A percentile compares a stretch with the other conserved stretches of the same genome.
Conservation (phyloP, 805 yeast species). For the Maudiozyma serrabonitensis region DNA sequence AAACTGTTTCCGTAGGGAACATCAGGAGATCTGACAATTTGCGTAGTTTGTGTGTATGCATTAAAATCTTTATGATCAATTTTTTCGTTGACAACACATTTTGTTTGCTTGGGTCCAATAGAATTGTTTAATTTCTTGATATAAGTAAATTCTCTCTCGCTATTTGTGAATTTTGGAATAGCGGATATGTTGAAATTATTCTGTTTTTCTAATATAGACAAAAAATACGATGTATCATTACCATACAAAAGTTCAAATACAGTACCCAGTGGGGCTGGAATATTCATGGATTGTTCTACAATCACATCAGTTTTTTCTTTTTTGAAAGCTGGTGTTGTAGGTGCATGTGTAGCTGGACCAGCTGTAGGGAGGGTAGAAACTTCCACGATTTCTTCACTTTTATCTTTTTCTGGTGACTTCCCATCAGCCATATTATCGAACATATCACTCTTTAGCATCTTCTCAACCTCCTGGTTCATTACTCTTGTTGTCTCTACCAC, state of each 20-base stretch:
- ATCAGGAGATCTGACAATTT: constrained; percentile 56
- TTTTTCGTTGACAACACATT: constrained; percentile 48
- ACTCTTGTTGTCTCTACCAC: constrained; percentile 50
- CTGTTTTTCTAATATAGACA: constrained; percentile 42
- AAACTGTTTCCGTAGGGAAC: constrained; percentile 69
- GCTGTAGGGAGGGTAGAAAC: constrained; percentile 22
- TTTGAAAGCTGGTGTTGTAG: constrained; percentile 37
- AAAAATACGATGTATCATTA: constrained; percentile 41
- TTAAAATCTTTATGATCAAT: constrained; percentile 42
- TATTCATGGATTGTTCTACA: constrained; percentile 37
- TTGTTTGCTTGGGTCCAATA: constrained; percentile 67
- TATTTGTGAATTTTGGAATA: constrained; percentile 34
- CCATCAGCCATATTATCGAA: background rate
- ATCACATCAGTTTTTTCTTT: constrained; percentile 44
- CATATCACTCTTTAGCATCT: constrained; percentile 14
- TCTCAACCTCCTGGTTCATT: constrained; percentile 39
- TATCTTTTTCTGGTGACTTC: constrained; percentile 4
- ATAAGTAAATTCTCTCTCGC: constrained; percentile 43
- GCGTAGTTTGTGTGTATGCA: constrained; percentile 36
- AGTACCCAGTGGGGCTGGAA: constrained; percentile 61
- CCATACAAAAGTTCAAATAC: constrained; percentile 56
- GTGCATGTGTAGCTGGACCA: constrained; percentile 35
- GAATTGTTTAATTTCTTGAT: constrained; percentile 51
- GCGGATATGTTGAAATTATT: constrained; percentile 52
- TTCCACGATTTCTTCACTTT: constrained; percentile 12